These are phyloP conservation scores for Corymbia citriodora DNA, from an alignment of 441 rosid species.

Conservation along the genomic window DNA sequence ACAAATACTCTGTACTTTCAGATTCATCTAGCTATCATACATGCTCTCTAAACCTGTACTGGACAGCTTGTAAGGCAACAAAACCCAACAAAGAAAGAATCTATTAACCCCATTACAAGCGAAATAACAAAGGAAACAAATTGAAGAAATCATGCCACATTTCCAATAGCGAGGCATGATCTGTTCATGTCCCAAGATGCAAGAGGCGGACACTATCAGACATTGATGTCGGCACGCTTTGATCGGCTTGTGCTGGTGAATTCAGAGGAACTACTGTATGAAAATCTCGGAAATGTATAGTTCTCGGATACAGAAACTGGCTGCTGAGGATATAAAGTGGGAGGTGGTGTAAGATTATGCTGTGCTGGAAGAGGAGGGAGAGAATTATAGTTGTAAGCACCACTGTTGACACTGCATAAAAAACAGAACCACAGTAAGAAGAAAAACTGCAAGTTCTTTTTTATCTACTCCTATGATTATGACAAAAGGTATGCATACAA, in stretches of 20 bases:
- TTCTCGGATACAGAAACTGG: slow-evolving; percentile 66
- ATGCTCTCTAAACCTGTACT: not conserved
- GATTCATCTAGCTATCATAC: not conserved
- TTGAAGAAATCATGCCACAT: not conserved
- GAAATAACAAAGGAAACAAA: not conserved
- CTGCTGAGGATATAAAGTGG: slow-evolving; percentile 92
- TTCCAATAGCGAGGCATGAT: not conserved
- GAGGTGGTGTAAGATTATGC: slow-evolving; percentile 90
- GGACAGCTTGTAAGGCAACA: not conserved
- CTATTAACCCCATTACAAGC: not conserved
- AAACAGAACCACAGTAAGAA: not conserved
- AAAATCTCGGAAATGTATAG: slow-evolving; percentile 71
- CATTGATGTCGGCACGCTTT: slow-evolving; percentile 81
- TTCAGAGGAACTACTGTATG: slow-evolving; percentile 45
- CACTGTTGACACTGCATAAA: slow-evolving; percentile 51
- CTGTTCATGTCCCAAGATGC: not conserved
- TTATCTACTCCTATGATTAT: not conserved
- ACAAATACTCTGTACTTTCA: not conserved
- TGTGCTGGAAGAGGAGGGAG: slow-evolving; percentile 92
- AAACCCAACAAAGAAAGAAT: not conserved
- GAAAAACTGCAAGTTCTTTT: not conserved
- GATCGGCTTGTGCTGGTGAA: slow-evolving; percentile 48
- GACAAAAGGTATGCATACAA: not conserved
- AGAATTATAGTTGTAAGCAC: slow-evolving; percentile 57
- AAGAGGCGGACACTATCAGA: slow-evolving; percentile 16